phyloP scores from a whole-genome alignment of 192 early-diverging fungal species.

The Coemansia furcata region DNA sequence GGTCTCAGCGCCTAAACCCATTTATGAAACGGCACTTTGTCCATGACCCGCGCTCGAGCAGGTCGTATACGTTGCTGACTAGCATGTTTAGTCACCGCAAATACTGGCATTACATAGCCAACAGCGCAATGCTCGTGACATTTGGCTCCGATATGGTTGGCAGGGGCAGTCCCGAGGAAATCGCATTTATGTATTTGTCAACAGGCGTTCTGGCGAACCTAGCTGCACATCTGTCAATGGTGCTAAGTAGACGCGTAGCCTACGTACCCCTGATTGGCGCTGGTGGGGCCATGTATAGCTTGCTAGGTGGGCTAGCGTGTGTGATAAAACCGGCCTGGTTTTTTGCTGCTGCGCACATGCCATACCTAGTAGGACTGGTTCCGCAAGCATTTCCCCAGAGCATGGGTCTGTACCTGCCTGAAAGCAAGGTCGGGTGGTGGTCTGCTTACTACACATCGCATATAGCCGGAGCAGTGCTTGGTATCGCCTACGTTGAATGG shows the following conservation, averaged over 20 bases:
- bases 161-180: neutral
- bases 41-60: neutral
- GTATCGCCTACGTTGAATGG: neutral
- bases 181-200: neutral
- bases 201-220: neutral
- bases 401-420: neutral
- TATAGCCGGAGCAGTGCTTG: neutral
- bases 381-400: neutral
- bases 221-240: neutral
- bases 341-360: neutral
- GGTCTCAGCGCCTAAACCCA: neutral
- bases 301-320: neutral
- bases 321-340: neutral
- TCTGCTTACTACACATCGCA: neutral
- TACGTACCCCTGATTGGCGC: neutral
- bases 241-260: neutral
- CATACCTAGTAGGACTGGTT: neutral
- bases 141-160: neutral
- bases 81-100: neutral
- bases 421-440: neutral
- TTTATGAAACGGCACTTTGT: conserved; percentile 2
- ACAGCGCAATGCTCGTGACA: neutral
- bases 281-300: neutral
- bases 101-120: neutral
- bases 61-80: neutral